Evolutionary conservation across 805 yeast species (phyloP), one percentile per base, ranked within the genome.

Genomic region (Aciculoconidium aculeatum): DNA sequence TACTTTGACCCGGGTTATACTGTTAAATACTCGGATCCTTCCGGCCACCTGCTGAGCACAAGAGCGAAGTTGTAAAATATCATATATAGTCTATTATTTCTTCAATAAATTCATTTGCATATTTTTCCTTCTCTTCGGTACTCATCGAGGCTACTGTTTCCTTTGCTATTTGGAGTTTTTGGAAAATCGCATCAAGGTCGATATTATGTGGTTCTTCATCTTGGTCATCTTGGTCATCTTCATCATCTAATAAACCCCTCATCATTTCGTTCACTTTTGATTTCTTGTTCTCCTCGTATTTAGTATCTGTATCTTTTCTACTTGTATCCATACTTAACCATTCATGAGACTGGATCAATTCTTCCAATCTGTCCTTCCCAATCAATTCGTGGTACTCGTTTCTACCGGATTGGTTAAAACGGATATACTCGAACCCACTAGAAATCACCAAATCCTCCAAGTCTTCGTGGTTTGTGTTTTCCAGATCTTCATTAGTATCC

Each of bases 1-100:
- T 69, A 75, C 40, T 74, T 80, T 41, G 71, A 70, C 12, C 83
- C 84, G 0, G 82, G 82, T 0, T 64, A 65, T 42, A 37, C 47
- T 4, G 44, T 72, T 4, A 41, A 47, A 17, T 67, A 36, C 21
- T 34, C 12, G n/a, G 28, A 32, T 11, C 39, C 37, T 10, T 17
- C 23, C 2, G 34, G 35, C 2, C 16, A 21, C 19, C n/a, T 11
- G 8, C 27, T 30, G 33, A 25, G 28, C 7, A 7, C 21, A 6
- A 16, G 33, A 16, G 9, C 20, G 10, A 25, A 15, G 21, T 23
- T 31, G 16, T 25, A 21, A 17, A 22, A 8, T 22, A 8, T 38
- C 34, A 64, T 34, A 65, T 39, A 39, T 49, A 61, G 36, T 64
- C 60, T 28, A 68, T 51, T 17, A 63, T 42, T 19, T 68, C 67